phyloP scores from a whole-genome alignment of 495 filamentous ascomycete genomes.

The Tuber calosporum region DNA sequence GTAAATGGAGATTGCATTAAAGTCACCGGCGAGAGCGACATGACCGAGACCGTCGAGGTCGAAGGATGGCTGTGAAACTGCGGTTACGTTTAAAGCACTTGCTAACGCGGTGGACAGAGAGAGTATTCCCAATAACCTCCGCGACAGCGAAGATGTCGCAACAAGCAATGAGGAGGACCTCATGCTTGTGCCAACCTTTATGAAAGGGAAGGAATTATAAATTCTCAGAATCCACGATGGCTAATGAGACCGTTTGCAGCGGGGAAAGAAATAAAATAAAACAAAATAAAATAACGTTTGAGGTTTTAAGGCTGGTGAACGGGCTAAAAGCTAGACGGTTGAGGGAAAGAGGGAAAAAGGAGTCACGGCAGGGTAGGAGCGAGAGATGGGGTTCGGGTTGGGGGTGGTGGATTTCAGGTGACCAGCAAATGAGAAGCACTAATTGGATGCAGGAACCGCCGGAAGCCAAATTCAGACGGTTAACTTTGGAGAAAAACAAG shows the following conservation, averaged over 20 bases:
- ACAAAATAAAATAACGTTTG: neutral
- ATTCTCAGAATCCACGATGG: conserved; percentile 31
- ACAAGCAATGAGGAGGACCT: conserved; percentile 53
- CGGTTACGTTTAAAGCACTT: conserved; percentile 60
- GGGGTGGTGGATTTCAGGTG: conserved; percentile 29
- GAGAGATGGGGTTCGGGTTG: neutral
- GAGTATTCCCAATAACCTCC: conserved; percentile 43
- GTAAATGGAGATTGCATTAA: conserved; percentile 84
- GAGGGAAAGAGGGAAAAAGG: conserved; percentile 8
- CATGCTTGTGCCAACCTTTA: conserved; percentile 44
- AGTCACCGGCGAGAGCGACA: conserved; percentile 83
- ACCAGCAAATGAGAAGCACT: conserved; percentile 16
- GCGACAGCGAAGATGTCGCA: conserved; percentile 48
- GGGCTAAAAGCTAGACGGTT: neutral
- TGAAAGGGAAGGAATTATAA: conserved; percentile 13
- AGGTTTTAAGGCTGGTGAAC: neutral
- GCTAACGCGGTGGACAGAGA: conserved; percentile 47
- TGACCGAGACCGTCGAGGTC: conserved; percentile 74
- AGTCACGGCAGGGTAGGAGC: conserved; percentile 10
- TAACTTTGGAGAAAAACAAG: neutral
- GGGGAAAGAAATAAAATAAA: neutral
- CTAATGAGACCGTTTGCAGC: conserved; percentile 7
- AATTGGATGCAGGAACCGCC: conserved; percentile 25
- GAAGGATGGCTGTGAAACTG: conserved; percentile 68
- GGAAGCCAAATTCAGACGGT: conserved; percentile 13